Conservation (phyloP, 2,329 filamentous ascomycete genomes). For the Akanthomyces muscarius region DNA sequence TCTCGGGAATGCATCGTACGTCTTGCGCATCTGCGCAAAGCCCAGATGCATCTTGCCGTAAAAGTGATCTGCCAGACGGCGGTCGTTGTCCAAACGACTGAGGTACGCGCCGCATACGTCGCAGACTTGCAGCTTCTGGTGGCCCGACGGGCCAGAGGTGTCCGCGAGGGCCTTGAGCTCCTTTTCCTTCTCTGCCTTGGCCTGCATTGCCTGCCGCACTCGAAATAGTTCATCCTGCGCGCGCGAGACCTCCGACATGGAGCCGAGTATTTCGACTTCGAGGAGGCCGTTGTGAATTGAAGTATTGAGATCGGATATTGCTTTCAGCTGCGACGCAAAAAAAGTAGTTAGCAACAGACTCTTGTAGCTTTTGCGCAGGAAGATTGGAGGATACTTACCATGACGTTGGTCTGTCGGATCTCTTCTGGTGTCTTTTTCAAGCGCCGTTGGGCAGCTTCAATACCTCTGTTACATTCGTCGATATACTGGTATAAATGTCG, state of each 20-base stretch:
- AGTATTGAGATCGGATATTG: slow-evolving; percentile 74
- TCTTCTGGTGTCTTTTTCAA: slow-evolving; percentile 98
- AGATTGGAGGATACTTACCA: slow-evolving; percentile 43
- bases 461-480: slow-evolving; percentile 90
- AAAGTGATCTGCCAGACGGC: slow-evolving; percentile 91
- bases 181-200: slow-evolving; percentile 78
- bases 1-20: slow-evolving; percentile 79
- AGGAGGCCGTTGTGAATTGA: slow-evolving; percentile 78
- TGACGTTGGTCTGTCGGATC: slow-evolving; percentile 86
- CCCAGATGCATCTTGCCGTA: slow-evolving; percentile 99
- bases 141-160: slow-evolving; percentile 85
- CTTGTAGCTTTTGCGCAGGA: background rate
- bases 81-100: slow-evolving; percentile 87
- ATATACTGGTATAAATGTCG: slow-evolving; percentile 95
- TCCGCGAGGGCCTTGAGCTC: slow-evolving; percentile 89
- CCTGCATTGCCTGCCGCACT: slow-evolving; percentile 72
- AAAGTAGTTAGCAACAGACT: background rate
- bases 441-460: slow-evolving; percentile 82
- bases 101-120: slow-evolving; percentile 97
- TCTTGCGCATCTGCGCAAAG: slow-evolving; percentile 97
- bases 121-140: slow-evolving; percentile 98
- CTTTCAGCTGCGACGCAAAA: slow-evolving; percentile 55
- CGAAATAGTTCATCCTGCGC: slow-evolving; percentile 87
- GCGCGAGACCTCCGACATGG: slow-evolving; percentile 72
- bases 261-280: slow-evolving; percentile 81